Conservation (phyloP, 352 stramenopile genomes). For the Globisporangium rhizosaccharum region DNA sequence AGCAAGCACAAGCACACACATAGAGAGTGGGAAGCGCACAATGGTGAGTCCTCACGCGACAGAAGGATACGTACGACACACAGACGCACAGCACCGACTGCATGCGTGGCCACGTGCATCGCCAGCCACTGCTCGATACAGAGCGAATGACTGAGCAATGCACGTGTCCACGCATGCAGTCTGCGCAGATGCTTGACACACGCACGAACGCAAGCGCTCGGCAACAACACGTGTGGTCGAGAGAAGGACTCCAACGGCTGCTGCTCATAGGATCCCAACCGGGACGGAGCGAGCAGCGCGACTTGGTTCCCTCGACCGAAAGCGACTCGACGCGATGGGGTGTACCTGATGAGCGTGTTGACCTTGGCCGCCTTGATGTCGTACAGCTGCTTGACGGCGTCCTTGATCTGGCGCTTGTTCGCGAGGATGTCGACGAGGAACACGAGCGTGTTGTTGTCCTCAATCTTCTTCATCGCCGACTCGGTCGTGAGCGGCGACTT, state of each 20-base stretch:
- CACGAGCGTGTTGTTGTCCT: slow-evolving; percentile 99
- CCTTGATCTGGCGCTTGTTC: slow-evolving; percentile 99
- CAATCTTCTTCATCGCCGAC: slow-evolving; percentile 99
- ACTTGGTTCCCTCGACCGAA: slow-evolving; percentile 18
- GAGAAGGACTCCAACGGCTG: slow-evolving; percentile 8
- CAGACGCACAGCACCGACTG: neutral
- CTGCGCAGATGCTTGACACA: neutral
- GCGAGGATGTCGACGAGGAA: slow-evolving; percentile 99
- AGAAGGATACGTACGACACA: neutral
- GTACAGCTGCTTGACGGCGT: slow-evolving; percentile 98
- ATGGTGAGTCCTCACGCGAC: slow-evolving; percentile 17
- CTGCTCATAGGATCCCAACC: slow-evolving; percentile 9
- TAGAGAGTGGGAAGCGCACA: slow-evolving; percentile 18
- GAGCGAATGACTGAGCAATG: too few relatives aligned
- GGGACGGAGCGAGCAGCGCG: slow-evolving; percentile 5
- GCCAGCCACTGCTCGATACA: too few relatives aligned
- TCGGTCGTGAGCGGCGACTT: slow-evolving; percentile 99
- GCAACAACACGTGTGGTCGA: neutral
- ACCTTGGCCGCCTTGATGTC: slow-evolving; percentile 99
- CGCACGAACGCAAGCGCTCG: neutral
- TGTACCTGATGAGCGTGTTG: slow-evolving; percentile 99
- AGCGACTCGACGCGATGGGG: slow-evolving; percentile 74
- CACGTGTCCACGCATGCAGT: neutral
- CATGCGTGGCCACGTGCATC: too few relatives aligned
- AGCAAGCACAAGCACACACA: slow-evolving; percentile 5